These are phyloP conservation scores for Suillus spraguei DNA, from an alignment of 768 basidiomycete genomes.

Conservation along the genomic window DNA sequence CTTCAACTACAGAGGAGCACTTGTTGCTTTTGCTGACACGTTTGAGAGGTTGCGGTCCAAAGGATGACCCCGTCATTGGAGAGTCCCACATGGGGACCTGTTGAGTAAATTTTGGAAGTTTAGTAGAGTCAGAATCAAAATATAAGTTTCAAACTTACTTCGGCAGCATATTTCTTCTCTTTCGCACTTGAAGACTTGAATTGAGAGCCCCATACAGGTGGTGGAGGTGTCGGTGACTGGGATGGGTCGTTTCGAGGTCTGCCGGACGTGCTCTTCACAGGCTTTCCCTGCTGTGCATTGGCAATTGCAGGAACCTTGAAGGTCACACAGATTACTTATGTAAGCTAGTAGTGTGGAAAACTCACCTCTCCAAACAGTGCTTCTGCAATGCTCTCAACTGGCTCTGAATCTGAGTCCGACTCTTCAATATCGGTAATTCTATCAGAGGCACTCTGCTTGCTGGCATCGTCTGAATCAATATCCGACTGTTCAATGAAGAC, in stretches of 20 bases:
- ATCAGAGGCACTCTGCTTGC: background rate
- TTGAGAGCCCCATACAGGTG: too few relatives aligned
- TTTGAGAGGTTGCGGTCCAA: background rate
- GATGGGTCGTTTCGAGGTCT: background rate
- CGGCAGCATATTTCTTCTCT: background rate
- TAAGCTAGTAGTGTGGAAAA: background rate
- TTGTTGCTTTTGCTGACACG: background rate
- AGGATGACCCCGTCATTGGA: background rate
- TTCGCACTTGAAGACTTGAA: background rate
- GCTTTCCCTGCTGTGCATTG: background rate
- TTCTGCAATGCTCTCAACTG: background rate
- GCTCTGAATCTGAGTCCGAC: background rate
- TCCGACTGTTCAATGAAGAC: background rate
- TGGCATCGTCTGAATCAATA: background rate
- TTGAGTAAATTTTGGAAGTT: background rate
- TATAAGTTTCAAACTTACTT: background rate
- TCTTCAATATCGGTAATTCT: background rate
- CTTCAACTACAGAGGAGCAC: background rate
- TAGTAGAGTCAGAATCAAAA: background rate
- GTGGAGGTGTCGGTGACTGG: background rate
- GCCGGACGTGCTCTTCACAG: background rate
- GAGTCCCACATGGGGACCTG: background rate
- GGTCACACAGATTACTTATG: background rate
- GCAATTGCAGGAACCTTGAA: background rate
- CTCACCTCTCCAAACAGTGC: constrained; percentile 1